Evolutionary conservation across 371 early-diverging fungal genomes (phyloP), one percentile per base, ranked within the genome.

Genomic region (Syncephalastrum racemosum): DNA sequence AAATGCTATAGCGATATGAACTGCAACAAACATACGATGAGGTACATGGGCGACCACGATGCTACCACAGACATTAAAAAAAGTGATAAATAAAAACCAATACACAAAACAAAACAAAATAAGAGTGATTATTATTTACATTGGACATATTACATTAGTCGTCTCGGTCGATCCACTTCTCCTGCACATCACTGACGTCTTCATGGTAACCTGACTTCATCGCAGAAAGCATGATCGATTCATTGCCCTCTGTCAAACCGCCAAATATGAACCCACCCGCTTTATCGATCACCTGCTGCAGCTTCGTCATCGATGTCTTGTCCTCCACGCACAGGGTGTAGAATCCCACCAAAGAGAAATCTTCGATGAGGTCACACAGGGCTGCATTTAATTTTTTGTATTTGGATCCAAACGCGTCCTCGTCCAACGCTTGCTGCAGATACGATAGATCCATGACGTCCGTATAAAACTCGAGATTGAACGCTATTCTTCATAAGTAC

Each of bases 251-350:
- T 4, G 86, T 84, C 46, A 93, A 70, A 3, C 91, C 92, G 4
- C 91, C 93, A 77, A 89, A 93, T 4, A 92, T 82, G 75, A 87
- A 97, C 22, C 98, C 98, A 56, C 91, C 93, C 0, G 98, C 94
- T 66, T 91, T 91, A 65, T 97, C 98, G 31, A 95, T 84, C 31
- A 83, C 89, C 59, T 86, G 75, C 12, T 91, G 81, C 22, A 97
- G 66, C 7, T 80, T 81, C 8, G 85, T 76, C 59, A 97, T 90
- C 0, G 91, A 90, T 51, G 84, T 82, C 72, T 93, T 93, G 65
- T 96, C 95, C 65, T 88, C 87, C 1, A 97, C 89, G 62, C 88
- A 86, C 24, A 98, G 75, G 19, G 97, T 92, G 64, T 90, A 82
- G 61, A 96, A 98, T 10, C 88, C 89, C 4, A 98, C 96, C 18